Base-by-base conservation (phyloP, 768 basidiomycete genomes). In the Collybia mongolica region DNA sequence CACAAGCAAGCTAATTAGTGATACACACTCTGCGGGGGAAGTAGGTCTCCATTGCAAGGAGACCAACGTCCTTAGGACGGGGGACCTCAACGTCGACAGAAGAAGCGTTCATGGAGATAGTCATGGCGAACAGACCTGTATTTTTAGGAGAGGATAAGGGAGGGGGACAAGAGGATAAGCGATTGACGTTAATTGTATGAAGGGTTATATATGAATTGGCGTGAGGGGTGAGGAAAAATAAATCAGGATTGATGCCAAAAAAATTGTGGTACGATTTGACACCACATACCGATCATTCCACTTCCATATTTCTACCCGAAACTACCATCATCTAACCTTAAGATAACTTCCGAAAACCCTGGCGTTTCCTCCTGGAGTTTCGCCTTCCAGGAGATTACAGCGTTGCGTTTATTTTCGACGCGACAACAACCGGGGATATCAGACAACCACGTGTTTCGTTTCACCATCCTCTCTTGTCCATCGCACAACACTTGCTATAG, bases 31-130 rank as follows among this genome's bases (percentile, higher is more conserved):
- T 82, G 70, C 83, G 87, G 47, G 93, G 95, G 74, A 96, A 95
- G 79, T 97, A 98, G 69, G 91, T 81, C 64, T 98, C 94, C 70
- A 95, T 83, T 44, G 80, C 93, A 56, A 95, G 88, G 69, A 98
- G 84, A 64, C 95, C 95, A 59, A 97, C 94, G 71, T 97, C 90
- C 75, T 88, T 83, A 52, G 95, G 93, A 60, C 93, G 89, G 48
- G 75, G 72, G 20, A 70, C 48, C 49, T 78, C 76, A 49, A 65
- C 35, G 55, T 70, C 70, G 48, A 65, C 49, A 49, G 66, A 45
- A 47, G 66, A 51, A 51, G 68, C 51, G 52, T 64, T 55, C 46
- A 75, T 61, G 48, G 71, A 63, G 56, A 76, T 67, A 37, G 74
- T 73, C 75, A 78, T 49, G 41, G 42, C n/a, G 56, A 53, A 41